Conservation (phyloP, 257 asterid species). For the Solanum paucissectum region DNA sequence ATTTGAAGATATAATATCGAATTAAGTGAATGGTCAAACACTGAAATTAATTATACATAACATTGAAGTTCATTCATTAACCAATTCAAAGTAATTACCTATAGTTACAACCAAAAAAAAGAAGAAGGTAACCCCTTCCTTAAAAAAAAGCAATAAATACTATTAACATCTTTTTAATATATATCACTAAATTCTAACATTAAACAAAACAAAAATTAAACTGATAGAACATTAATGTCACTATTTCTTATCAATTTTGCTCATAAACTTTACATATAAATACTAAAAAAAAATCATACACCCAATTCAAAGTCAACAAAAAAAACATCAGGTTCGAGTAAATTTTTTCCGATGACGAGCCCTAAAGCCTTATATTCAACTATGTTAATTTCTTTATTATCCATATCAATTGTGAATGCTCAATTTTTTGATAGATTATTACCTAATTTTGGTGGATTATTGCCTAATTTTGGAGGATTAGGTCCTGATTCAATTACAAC, state of each 20-base stretch:
- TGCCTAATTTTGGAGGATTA: neutral
- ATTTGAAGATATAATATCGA: too few species aligned
- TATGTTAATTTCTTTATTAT: neutral
- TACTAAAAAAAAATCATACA: neutral
- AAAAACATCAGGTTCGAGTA: neutral
- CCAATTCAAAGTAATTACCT: neutral
- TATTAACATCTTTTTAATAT: neutral
- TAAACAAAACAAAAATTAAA: neutral
- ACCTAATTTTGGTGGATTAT: neutral
- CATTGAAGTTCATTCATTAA: neutral
- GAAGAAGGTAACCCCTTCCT: neutral
- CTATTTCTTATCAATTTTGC: neutral
- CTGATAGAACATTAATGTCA: neutral
- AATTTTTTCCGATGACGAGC: neutral
- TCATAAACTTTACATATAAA: neutral
- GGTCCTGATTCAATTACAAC: neutral
- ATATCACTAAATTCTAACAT: neutral
- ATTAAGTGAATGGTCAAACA: neutral
- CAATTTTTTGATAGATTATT: neutral
- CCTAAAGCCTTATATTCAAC: neutral
- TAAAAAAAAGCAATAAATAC: neutral
- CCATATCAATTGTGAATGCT: neutral
- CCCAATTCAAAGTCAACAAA: neutral
- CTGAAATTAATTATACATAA: neutral
- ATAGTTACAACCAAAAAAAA: neutral